A percentile compares a stretch with the other conserved stretches of the same genome.
These are phyloP conservation scores for Boletus huronensis DNA, from an alignment of 768 basidiomycete genomes.

Conservation along the genomic window DNA sequence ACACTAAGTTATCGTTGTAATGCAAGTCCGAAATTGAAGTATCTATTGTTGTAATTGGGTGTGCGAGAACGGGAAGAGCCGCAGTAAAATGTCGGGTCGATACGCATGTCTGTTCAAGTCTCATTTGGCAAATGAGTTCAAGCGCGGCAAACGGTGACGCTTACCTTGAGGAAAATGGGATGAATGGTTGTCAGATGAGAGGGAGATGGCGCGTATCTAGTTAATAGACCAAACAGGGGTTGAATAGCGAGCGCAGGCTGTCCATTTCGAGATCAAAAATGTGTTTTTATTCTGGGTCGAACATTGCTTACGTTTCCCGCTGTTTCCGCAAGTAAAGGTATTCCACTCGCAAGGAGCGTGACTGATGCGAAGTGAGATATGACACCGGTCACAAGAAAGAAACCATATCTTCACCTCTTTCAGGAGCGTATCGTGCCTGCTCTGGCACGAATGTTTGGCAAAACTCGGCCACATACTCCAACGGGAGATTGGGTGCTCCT, in stretches of 20 bases:
- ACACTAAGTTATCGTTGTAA: constrained; percentile 79
- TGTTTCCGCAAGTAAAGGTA: constrained; percentile 47
- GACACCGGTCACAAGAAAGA: neutral
- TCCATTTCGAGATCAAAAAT: constrained; percentile 19
- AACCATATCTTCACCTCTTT: constrained; percentile 47
- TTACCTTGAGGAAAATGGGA: constrained; percentile 59
- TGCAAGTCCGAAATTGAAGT: constrained; percentile 55
- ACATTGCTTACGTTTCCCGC: constrained; percentile 49
- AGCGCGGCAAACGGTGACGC: constrained; percentile 15
- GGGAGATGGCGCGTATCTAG: constrained; percentile 54
- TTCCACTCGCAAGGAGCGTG: constrained; percentile 61
- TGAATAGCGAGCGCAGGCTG: constrained; percentile 48
- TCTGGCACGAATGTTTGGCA: constrained; percentile 59
- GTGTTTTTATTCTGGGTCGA: neutral
- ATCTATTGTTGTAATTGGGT: constrained; percentile 68
- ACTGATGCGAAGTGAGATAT: constrained; percentile 40
- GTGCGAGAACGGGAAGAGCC: constrained; percentile 57
- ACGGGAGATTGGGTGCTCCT: constrained; percentile 38
- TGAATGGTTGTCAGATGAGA: constrained; percentile 71
- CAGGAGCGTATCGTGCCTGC: constrained; percentile 63
- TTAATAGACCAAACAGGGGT: constrained; percentile 58
- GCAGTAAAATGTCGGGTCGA: constrained; percentile 47
- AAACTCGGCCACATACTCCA: constrained; percentile 49
- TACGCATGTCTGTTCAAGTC: constrained; percentile 52
- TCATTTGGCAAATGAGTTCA: neutral